phyloP scores from a whole-genome alignment of 805 yeast species.

The Kuraishia borneana region DNA sequence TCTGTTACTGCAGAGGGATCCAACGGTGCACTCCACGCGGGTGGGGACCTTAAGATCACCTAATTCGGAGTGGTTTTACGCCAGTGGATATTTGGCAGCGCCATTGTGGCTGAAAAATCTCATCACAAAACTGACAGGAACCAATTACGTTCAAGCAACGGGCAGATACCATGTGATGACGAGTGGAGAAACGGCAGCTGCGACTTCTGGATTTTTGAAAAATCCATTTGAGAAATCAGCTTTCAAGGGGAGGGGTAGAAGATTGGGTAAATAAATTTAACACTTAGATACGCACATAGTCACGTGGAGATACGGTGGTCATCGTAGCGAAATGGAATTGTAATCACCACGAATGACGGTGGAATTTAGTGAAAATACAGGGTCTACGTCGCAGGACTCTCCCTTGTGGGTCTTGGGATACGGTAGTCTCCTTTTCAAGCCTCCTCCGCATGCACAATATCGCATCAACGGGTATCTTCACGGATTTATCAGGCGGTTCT shows the following conservation, averaged over 20 bases:
- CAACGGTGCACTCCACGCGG: slow-evolving; percentile 10
- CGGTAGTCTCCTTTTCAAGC: slow-evolving; percentile 83
- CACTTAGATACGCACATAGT: not conserved
- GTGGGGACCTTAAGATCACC: slow-evolving; percentile 17
- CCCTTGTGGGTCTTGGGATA: slow-evolving; percentile 82
- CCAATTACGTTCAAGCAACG: slow-evolving; percentile 17
- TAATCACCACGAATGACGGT: not conserved
- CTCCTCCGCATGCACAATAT: slow-evolving; percentile 63
- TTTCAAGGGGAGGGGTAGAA: slow-evolving; percentile 26
- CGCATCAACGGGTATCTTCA: slow-evolving; percentile 61
- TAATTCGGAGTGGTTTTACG: slow-evolving; percentile 25
- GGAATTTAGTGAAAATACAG: not conserved
- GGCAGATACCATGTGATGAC: slow-evolving; percentile 9
- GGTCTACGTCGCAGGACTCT: slow-evolving; percentile 5
- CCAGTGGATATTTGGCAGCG: slow-evolving; percentile 46
- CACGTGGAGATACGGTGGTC: too few relatives aligned
- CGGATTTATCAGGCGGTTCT: slow-evolving; percentile 75
- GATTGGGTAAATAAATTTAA: slow-evolving; percentile 17
- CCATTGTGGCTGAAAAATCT: slow-evolving; percentile 31
- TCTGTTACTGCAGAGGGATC: slow-evolving; percentile 12
- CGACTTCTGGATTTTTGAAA: slow-evolving; percentile 7
- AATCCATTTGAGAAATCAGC: slow-evolving; percentile 7
- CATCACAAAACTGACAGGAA: slow-evolving; percentile 18
- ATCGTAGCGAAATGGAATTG: not conserved
- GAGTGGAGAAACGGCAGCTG: slow-evolving; percentile 3